A percentile compares a stretch with the other conserved stretches of the same genome.
Evolutionary conservation across 176 grass and related monocot species (phyloP).

Genomic region (Aegilops longissima): DNA sequence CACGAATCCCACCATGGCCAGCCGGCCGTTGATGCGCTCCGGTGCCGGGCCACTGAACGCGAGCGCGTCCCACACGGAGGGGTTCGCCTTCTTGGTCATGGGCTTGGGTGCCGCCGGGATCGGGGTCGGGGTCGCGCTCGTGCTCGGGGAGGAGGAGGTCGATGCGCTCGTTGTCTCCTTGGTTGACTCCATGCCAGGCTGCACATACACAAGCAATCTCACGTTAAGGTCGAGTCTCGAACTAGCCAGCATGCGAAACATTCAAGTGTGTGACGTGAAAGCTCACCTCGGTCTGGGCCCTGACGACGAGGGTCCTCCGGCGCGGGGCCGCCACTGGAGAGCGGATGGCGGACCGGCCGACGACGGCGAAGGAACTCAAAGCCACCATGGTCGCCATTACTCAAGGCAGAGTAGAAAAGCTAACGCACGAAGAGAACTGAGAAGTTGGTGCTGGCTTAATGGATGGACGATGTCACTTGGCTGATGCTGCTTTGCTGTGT

Average conservation of each 20-base stretch:
- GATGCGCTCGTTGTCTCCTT: not conserved
- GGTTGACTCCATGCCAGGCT: not conserved
- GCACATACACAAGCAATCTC: not conserved
- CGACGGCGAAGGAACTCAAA: not conserved
- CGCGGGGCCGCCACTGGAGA: not conserved
- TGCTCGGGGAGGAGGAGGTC: not conserved
- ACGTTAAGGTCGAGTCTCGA: not conserved
- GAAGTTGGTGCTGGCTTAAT: not conserved
- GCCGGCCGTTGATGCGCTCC: slow-evolving; percentile 71
- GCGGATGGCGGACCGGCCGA: not conserved
- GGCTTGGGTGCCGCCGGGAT: not conserved
- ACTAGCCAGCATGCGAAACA: not conserved
- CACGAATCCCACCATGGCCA: slow-evolving; percentile 77
- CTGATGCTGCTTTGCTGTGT: not conserved
- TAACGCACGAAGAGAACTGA: not conserved
- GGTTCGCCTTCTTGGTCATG: not conserved
- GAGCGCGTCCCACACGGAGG: slow-evolving; percentile 47
- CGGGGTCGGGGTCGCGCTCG: not conserved
- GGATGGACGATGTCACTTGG: not conserved
- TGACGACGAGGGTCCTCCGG: not conserved
- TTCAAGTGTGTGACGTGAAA: not conserved
- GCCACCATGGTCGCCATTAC: not conserved
- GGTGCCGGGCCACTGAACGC: slow-evolving; percentile 66
- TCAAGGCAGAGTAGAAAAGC: not conserved
- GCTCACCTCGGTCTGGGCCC: not conserved